These are phyloP conservation scores for Paecilomyces niveus DNA, from an alignment of 2,329 filamentous ascomycete species.

Conservation along the genomic window DNA sequence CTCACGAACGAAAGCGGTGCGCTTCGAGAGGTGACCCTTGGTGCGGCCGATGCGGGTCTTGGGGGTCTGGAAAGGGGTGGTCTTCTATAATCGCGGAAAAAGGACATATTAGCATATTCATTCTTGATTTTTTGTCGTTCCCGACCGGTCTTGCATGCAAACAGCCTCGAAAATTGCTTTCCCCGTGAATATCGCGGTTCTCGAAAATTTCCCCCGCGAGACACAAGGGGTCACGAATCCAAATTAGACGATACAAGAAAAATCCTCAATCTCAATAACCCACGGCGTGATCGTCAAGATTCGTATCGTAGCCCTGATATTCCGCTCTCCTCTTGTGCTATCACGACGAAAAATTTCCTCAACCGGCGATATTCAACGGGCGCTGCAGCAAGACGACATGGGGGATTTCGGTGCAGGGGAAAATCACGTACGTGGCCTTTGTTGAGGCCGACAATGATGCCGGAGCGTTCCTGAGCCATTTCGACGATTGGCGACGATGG, in stretches of 20 bases:
- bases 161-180: not conserved
- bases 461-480: constrained; percentile 46
- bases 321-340: not conserved
- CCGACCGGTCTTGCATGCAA: not conserved
- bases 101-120: constrained; percentile 32
- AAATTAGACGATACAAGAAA: not conserved
- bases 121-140: not conserved
- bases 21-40: constrained; percentile 96
- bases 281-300: not conserved
- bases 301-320: not conserved
- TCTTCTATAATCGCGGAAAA: constrained; percentile 58
- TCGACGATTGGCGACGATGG: constrained; percentile 33
- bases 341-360: not conserved
- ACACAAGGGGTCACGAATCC: not conserved
- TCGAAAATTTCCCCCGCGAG: not conserved
- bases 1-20: constrained; percentile 92
- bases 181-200: not conserved
- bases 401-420: constrained; percentile 9
- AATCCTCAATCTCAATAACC: not conserved
- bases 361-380: not conserved
- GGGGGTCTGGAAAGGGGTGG: constrained; percentile 63
- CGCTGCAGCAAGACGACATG: not conserved
- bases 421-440: constrained; percentile 56
- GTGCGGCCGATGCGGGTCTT: constrained; percentile 75
- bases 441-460: constrained; percentile 57